phyloP scores from a whole-genome alignment of 78 protist species.

The Dictyostelium purpureum region DNA sequence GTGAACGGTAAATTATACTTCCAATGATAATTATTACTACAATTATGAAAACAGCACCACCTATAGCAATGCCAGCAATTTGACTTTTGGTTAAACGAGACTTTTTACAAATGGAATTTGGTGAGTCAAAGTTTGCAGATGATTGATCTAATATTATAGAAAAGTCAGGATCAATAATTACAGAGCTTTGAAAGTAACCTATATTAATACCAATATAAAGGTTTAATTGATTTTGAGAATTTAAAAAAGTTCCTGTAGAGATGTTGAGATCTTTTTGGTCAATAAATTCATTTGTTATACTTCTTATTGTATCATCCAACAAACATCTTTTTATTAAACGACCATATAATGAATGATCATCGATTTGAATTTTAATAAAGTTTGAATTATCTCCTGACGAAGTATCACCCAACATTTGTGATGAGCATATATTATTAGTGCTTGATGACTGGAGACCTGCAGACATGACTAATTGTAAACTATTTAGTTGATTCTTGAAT shows the following conservation, averaged over 20 bases:
- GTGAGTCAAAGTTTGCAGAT: background rate
- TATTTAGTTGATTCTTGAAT: background rate
- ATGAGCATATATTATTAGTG: background rate
- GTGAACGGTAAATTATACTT: background rate
- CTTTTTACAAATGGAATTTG: background rate
- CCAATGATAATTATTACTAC: background rate
- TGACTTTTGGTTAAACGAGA: background rate
- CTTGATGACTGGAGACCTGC: background rate
- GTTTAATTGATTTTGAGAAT: too few relatives aligned
- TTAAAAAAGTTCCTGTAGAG: too few relatives aligned
- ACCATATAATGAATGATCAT: background rate
- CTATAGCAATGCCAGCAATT: background rate
- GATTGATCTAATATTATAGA: background rate
- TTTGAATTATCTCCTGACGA: background rate
- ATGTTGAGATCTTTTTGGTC: too few relatives aligned
- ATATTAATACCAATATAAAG: background rate
- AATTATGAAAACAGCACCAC: background rate
- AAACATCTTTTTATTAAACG: background rate
- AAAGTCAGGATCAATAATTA: background rate
- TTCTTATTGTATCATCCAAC: background rate
- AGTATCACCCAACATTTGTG: background rate
- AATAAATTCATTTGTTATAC: background rate
- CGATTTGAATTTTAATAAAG: background rate
- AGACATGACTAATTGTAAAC: slow-evolving; percentile 7
- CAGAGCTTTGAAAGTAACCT: background rate